Percentiles rank a stretch among this genome's conserved stretches.
These are phyloP conservation scores for Termitomyces sp. DNA, from an alignment of 768 basidiomycete genomes.

Conservation along the genomic window DNA sequence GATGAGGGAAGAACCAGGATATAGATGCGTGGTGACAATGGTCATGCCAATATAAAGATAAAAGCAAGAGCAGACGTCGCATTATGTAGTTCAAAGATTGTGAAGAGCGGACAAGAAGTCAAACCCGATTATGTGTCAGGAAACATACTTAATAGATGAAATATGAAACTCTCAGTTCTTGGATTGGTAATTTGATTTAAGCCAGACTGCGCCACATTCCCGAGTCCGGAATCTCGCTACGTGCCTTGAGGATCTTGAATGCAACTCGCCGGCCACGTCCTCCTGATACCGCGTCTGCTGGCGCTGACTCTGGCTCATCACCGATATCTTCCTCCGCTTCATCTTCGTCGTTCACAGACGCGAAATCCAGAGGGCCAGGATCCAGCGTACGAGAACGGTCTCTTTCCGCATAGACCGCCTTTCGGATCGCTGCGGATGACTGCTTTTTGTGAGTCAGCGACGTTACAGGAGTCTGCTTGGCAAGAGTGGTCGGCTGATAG, in stretches of 20 bases:
- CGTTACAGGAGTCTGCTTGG: conserved; percentile 31
- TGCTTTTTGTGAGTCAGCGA: conserved; percentile 23
- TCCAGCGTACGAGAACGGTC: conserved; percentile 61
- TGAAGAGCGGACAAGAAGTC: conserved; percentile 5
- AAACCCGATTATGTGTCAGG: conserved; percentile 18
- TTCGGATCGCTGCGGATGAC: conserved; percentile 50
- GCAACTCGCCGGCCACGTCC: conserved; percentile 56
- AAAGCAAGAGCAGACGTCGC: conserved; percentile 9
- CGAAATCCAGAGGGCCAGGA: conserved; percentile 65
- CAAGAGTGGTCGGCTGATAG: conserved; percentile 47
- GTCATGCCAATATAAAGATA: conserved; percentile 7
- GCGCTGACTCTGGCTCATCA: conserved; percentile 8
- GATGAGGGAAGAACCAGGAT: neutral
- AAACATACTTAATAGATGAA: conserved; percentile 15
- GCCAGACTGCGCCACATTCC: conserved; percentile 85
- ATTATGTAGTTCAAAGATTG: conserved; percentile 1
- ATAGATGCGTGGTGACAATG: conserved; percentile 2
- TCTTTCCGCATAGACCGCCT: conserved; percentile 61
- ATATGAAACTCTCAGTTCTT: neutral
- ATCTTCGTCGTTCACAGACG: conserved; percentile 44
- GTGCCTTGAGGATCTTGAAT: conserved; percentile 62
- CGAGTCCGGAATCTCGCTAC: conserved; percentile 60
- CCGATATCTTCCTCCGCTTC: conserved; percentile 27
- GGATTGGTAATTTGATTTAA: conserved; percentile 12
- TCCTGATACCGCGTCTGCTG: conserved; percentile 25